Base-by-base conservation (phyloP, 495 filamentous ascomycete genomes). In the Aspergillus haitiensis region DNA sequence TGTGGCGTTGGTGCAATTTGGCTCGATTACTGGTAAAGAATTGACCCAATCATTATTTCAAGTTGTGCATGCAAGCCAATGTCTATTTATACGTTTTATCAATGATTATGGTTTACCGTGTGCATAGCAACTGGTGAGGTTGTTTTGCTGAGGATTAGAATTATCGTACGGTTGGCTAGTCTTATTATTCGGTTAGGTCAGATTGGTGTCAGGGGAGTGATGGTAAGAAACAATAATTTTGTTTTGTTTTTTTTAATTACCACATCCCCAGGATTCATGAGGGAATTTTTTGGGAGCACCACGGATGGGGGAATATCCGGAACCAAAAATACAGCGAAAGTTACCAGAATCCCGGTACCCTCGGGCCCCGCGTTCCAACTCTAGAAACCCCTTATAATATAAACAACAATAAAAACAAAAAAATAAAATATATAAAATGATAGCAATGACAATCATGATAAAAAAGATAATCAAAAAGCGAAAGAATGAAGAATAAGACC, bases 1-100 rank as follows among this genome's bases (percentile, higher is more conserved):
- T 59, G 61, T 63, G 61, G 61, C 61, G 61, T 55, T 40, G 45
- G 13, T 33, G 27, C 18, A 42, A 33, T 55, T 48, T 37, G 60
- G 42, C 45, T 13, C 15, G 10, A 18, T 60, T 49, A 51, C 44
- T 47, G 44, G 16, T 18, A 47, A 10, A 21, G 21, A 47, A 18
- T 42, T 9, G 12, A 15, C 44, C 16, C n/a, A 47, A 21, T 21
- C 44, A 47, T 47, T 6, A 21, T 21, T 47, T 47, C 9, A 18
- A 9, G 9, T 16, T 7, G 44, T 47, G 3, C 44, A 47, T 47
- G 44, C n/a, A 47, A 8, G 15, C 6, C 5, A 16, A 3, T 16
- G 1, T 47, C 44, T 47, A 47, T 47, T 47, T 18, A 47, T 47
- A 47, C 16, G 44, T 1, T 47, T 6, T 18, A 5, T 16, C 15